Evolutionary conservation across 2,329 filamentous ascomycete species (phyloP).

Genomic region (Podosphaera fusca): DNA sequence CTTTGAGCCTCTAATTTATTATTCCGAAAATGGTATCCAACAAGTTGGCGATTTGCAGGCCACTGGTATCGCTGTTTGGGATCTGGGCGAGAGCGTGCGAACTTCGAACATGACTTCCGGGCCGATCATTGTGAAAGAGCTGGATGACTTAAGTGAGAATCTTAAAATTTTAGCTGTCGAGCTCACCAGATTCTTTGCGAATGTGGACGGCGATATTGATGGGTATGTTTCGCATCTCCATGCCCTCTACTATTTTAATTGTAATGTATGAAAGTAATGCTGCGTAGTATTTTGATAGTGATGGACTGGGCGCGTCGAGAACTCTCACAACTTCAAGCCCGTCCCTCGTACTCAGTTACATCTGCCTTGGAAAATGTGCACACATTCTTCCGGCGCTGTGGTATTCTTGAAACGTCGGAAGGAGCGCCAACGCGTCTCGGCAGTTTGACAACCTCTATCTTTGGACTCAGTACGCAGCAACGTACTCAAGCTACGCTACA

Average conservation of each 20-base stretch:
- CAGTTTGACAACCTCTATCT: slow-evolving; percentile 42
- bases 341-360: slow-evolving; percentile 38
- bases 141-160: slow-evolving; percentile 68
- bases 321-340: slow-evolving; percentile 42
- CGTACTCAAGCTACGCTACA: slow-evolving; percentile 60
- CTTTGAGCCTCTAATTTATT: slow-evolving; percentile 86
- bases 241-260: background rate
- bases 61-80: slow-evolving; percentile 83
- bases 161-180: slow-evolving; percentile 68
- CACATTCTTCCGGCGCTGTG: slow-evolving; percentile 43
- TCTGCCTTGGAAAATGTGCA: slow-evolving; percentile 67
- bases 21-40: slow-evolving; percentile 68
- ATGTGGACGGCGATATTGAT: slow-evolving; percentile 83
- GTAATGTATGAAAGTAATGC: background rate
- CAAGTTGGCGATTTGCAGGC: slow-evolving; percentile 78
- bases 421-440: slow-evolving; percentile 46
- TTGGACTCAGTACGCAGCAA: slow-evolving; percentile 63
- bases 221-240: slow-evolving; percentile 25
- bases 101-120: slow-evolving; percentile 80
- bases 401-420: slow-evolving; percentile 30
- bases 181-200: slow-evolving; percentile 77
- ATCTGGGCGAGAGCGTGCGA: slow-evolving; percentile 74
- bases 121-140: slow-evolving; percentile 59
- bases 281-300: slow-evolving; percentile 46
- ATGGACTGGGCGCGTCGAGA: slow-evolving; percentile 94